Evolutionary conservation across 176 grass and related monocot genomes (phyloP), one percentile per base, ranked within the genome.

Genomic region (Chloris gayana): DNA sequence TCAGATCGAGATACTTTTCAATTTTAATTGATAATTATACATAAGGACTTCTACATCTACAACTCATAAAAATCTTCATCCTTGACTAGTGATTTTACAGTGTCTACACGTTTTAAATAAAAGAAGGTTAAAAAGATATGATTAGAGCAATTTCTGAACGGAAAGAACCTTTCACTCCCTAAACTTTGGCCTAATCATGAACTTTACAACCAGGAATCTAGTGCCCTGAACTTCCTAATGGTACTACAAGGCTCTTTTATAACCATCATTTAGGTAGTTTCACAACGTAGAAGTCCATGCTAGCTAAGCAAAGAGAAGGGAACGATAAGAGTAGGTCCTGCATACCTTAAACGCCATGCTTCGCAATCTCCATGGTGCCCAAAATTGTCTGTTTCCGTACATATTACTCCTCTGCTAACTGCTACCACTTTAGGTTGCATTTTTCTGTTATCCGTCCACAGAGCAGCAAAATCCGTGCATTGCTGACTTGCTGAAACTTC

Each of bases 261-360:
- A 5, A n/a, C 59, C 29, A 65, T 67, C 3, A 31, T 38, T 37
- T 53, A 31, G 33, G 45, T 67, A 31, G 76, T 27, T 79, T 24
- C 32, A 53, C 7, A 30, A 25, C 33, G 46, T 25, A 14, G 22
- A 79, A 67, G 44, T 51, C 7, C 62, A 67, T 67, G 31, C 3
- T 67, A 38, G 14, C 45, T 67, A 79, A 77, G 66, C 51, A 27
- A 68, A 65, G 1, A 53, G 47, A 53, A 79, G 63, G 45, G 14
- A 12, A 64, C 18, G 2, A 19, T 19, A 53, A 27, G 63, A 67
- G 63, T 38, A 79, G 14, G 45, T 38, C 76, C 11, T 58, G 73
- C 38, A 60, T 64, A 94, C 92, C 92, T 94, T 58, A 91, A 68
- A 70, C 86, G 92, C 92, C 88, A 94, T 68, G 41, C 62, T 75